These are phyloP conservation scores for Hemisphaericaspora lyxosophila DNA, from an alignment of 1,139 yeast genomes.

Conservation along the genomic window DNA sequence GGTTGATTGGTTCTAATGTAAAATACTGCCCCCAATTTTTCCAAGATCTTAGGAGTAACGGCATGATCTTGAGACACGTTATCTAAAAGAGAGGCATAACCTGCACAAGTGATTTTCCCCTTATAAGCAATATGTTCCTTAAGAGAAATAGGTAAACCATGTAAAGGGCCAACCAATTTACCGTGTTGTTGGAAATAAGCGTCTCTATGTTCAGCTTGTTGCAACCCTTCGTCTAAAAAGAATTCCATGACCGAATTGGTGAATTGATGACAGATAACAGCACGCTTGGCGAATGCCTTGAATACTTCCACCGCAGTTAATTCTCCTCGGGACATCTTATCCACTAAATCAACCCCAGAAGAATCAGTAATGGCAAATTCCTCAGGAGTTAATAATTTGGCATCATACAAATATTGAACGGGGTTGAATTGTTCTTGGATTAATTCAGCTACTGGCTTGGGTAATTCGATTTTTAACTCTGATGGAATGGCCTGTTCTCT, in stretches of 20 bases:
- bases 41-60: constrained; percentile 50
- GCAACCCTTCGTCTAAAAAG: constrained; percentile 35
- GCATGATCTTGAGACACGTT: constrained; percentile 53
- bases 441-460: constrained; percentile 41
- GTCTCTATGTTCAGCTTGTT: constrained; percentile 35
- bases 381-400: constrained; percentile 41
- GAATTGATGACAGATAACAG: constrained; percentile 37
- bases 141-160: constrained; percentile 75
- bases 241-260: constrained; percentile 37
- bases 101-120: constrained; percentile 60
- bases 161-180: constrained; percentile 68
- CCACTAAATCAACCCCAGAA: constrained; percentile 36
- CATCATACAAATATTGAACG: constrained; percentile 40
- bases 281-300: constrained; percentile 53
- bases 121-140: constrained; percentile 68
- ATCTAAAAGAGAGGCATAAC: constrained; percentile 57
- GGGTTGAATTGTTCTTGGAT: constrained; percentile 46
- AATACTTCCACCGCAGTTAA: constrained; percentile 47
- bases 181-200: constrained; percentile 50
- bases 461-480: constrained; percentile 42
- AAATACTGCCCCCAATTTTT: constrained; percentile 67
- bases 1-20: constrained; percentile 49
- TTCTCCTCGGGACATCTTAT: constrained; percentile 33
- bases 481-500: constrained; percentile 40
- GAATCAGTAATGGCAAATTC: constrained; percentile 52